Conservation (phyloP, 1,284 basidiomycete genomes). For the Cutaneotrichosporon sp. region DNA sequence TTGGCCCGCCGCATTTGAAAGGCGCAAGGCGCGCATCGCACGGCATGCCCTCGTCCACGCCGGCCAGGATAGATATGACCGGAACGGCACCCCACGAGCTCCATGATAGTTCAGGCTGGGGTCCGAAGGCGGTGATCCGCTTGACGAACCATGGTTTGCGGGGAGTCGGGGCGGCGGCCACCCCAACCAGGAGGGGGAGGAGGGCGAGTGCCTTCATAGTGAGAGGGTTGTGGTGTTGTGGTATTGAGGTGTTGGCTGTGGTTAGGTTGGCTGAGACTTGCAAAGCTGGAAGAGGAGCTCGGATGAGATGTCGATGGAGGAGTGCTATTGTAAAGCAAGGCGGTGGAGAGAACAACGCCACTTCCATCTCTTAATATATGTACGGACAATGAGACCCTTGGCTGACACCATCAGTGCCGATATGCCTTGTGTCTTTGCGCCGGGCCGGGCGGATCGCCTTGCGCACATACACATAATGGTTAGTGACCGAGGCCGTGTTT, state of each 20-base stretch:
- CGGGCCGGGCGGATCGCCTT: neutral
- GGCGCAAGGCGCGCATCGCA: neutral
- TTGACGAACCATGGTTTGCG: neutral
- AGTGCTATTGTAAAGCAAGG: neutral
- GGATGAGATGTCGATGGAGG: neutral
- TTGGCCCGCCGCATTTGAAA: neutral
- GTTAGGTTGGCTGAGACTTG: too few species aligned
- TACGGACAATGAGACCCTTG: neutral
- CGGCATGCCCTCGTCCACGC: neutral
- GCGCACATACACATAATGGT: neutral
- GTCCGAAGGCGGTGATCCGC: neutral
- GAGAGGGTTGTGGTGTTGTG: neutral
- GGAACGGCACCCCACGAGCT: neutral
- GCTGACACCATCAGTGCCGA: neutral
- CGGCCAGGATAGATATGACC: neutral
- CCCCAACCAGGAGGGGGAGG: neutral
- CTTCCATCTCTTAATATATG: neutral
- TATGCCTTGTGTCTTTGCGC: neutral
- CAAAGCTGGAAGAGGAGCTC: too few species aligned
- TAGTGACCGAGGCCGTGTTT: neutral
- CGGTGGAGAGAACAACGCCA: neutral
- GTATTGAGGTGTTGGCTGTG: too few species aligned
- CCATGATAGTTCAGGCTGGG: too few species aligned
- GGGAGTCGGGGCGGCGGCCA: neutral
- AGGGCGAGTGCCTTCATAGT: neutral